These are phyloP conservation scores for Pseudocercospora crystallina DNA, from an alignment of 2,329 filamentous ascomycete species.

Conservation along the genomic window DNA sequence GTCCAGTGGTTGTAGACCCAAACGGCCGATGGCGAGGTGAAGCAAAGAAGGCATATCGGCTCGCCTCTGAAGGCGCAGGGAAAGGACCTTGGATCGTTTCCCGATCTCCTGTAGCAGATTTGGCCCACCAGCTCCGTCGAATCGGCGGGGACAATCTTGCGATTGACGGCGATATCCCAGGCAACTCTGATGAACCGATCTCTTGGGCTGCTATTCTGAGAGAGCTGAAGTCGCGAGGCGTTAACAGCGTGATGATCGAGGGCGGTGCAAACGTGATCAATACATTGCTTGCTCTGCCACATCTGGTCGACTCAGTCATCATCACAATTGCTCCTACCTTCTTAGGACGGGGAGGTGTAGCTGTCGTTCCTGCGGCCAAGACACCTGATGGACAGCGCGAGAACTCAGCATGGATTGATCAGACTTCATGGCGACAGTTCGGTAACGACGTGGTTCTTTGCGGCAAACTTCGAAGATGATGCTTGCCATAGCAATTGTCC, in stretches of 20 bases:
- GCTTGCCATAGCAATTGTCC: slow-evolving; percentile 2
- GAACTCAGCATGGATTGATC: slow-evolving; percentile 63
- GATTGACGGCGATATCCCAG: slow-evolving; percentile 6
- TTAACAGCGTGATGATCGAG: slow-evolving; percentile 86
- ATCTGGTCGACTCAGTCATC: slow-evolving; percentile 73
- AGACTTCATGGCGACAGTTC: slow-evolving; percentile 73
- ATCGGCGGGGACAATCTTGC: slow-evolving; percentile 25
- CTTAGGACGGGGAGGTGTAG: slow-evolving; percentile 79
- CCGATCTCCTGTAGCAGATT: slow-evolving; percentile 5
- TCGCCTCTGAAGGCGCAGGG: slow-evolving; percentile 65
- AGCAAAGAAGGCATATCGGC: slow-evolving; percentile 61
- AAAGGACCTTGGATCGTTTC: slow-evolving; percentile 62
- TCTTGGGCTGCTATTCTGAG: slow-evolving; percentile 66
- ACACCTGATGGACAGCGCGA: slow-evolving; percentile 49
- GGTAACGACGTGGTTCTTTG: slow-evolving; percentile 83
- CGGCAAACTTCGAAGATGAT: slow-evolving; percentile 50
- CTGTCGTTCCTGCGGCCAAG: slow-evolving; percentile 68
- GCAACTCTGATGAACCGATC: slow-evolving; percentile 29
- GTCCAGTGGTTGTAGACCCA: slow-evolving; percentile 81
- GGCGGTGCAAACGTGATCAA: slow-evolving; percentile 83
- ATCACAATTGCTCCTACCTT: slow-evolving; percentile 88
- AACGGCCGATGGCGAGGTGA: slow-evolving; percentile 68
- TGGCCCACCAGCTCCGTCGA: slow-evolving; percentile 34
- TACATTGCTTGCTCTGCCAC: slow-evolving; percentile 63
- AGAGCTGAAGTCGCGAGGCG: slow-evolving; percentile 57